A percentile compares a stretch with the other conserved stretches of the same genome.
Evolutionary conservation across 768 basidiomycete genomes (phyloP).

Genomic region (Lentinula detonsa): DNA sequence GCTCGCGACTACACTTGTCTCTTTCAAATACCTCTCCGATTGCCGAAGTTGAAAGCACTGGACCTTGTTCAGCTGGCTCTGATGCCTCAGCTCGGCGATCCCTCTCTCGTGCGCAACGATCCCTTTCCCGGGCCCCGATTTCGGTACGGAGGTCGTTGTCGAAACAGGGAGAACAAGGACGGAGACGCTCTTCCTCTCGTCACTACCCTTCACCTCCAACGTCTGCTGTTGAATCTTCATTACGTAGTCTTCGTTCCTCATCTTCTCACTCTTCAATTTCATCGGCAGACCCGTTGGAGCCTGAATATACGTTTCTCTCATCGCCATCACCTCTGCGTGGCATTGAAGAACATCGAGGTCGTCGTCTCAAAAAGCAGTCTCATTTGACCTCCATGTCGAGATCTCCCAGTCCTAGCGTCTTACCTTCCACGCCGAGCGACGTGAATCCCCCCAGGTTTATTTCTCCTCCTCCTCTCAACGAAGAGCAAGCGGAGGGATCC

Average conservation of each 20-base stretch:
- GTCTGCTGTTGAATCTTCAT: conserved; percentile 16
- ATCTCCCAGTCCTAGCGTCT: conserved; percentile 42
- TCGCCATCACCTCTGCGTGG: conserved; percentile 12
- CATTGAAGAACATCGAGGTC: conserved; percentile 20
- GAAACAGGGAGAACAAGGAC: conserved; percentile 19
- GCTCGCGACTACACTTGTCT: conserved; percentile 15
- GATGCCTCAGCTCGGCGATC: conserved; percentile 34
- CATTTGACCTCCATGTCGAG: conserved; percentile 25
- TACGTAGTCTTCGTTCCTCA: conserved; percentile 14
- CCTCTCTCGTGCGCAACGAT: conserved; percentile 36
- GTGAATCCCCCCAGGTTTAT: neutral
- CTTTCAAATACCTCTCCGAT: conserved; percentile 8
- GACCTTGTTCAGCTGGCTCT: conserved; percentile 20
- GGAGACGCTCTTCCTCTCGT: conserved; percentile 34
- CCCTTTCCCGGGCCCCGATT: conserved; percentile 44
- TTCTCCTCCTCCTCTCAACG: neutral
- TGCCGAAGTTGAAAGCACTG: conserved; percentile 22
- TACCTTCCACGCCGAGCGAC: conserved; percentile 40
- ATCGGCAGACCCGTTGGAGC: conserved; percentile 20
- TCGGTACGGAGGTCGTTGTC: conserved; percentile 27
- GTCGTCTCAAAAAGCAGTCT: conserved; percentile 18
- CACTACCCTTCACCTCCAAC: conserved; percentile 17
- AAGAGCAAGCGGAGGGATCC: neutral
- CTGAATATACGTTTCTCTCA: conserved; percentile 15
- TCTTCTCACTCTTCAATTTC: conserved; percentile 16